Evolutionary conservation across 345 rosid genomes (phyloP), one percentile per base, ranked within the genome.

Genomic region (Gossypium bickii): DNA sequence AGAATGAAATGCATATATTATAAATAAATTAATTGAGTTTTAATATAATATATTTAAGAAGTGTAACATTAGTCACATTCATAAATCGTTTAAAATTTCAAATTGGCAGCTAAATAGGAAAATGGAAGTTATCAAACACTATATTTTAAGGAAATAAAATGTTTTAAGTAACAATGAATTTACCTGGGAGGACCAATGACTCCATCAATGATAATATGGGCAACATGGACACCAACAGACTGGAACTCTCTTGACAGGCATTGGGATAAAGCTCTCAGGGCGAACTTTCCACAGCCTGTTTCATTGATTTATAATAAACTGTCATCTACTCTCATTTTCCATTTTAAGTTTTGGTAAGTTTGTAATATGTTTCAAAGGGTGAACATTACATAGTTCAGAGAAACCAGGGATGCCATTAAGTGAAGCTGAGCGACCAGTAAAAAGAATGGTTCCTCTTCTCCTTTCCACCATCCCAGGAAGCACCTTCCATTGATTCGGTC

Each of bases 361-460:
- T 71, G 20, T 27, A 51, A 18, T 58, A 22, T 56, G 15, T 18
- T 52, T 49, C 2, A 67, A 51, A 34, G 25, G 2, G 48, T 48
- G 41, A 67, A 13, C 27, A 2, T 85, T 22, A 94, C 98, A 90
- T 72, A 92, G 79, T 75, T 92, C 92, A 75, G 98, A 81, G 85
- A 90, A 91, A 68, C 98, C 97, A 55, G 97, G 88, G 72, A 88
- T 62, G 81, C 93, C 97, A 57, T 79, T 89, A 76, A 94, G 78
- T 17, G 98, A 94, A 62, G 92, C 97, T 68, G 98, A 86, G 78
- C 98, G 92, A 34, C 98, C 98, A 1, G 97, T 91, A 80, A 94
- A 89, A 47, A 94, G 87, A 82, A 94, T 86, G 9, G 98, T 94
- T 70, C 98, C 98, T 73, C 78, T 94, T 47, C 95, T 89, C 83